Evolutionary conservation across 2,329 filamentous ascomycete species (phyloP).

Genomic region (Bretziella fagacearum): DNA sequence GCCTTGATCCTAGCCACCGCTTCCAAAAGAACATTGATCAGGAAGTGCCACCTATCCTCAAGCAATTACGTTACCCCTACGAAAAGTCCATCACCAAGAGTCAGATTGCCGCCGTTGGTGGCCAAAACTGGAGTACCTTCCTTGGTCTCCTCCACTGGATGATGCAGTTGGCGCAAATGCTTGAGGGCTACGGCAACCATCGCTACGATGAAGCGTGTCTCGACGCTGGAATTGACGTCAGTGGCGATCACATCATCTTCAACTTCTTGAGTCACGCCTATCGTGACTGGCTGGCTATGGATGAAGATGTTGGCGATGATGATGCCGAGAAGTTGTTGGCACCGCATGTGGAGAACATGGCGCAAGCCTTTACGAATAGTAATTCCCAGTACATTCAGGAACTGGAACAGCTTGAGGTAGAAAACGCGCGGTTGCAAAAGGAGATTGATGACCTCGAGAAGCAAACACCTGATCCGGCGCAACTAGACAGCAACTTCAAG

Average conservation of each 20-base stretch:
- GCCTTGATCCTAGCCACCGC: conserved; percentile 82
- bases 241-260: conserved; percentile 83
- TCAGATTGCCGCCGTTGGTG: conserved; percentile 83
- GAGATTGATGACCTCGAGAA: conserved; percentile 86
- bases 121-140: conserved; percentile 94
- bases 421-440: conserved; percentile 62
- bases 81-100: conserved; percentile 94
- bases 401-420: conserved; percentile 68
- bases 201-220: conserved; percentile 81
- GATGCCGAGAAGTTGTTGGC: conserved; percentile 60
- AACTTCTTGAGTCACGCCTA: conserved; percentile 82
- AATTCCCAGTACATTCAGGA: conserved; percentile 77
- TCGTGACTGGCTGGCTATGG: conserved; percentile 82
- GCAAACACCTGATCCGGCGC: conserved; percentile 63
- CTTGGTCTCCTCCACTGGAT: conserved; percentile 93
- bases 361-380: conserved; percentile 64
- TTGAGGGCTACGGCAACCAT: conserved; percentile 63
- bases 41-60: conserved; percentile 81
- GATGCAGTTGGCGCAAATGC: conserved; percentile 92
- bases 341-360: conserved; percentile 79
- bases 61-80: conserved; percentile 87
- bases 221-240: conserved; percentile 75
- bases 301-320: conserved; percentile 76
- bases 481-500: conserved; percentile 76
- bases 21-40: conserved; percentile 93